A percentile compares a stretch with the other conserved stretches of the same genome.
Evolutionary conservation across 208 protist genomes (phyloP).

Genomic region (Tetramitus jugosus): DNA sequence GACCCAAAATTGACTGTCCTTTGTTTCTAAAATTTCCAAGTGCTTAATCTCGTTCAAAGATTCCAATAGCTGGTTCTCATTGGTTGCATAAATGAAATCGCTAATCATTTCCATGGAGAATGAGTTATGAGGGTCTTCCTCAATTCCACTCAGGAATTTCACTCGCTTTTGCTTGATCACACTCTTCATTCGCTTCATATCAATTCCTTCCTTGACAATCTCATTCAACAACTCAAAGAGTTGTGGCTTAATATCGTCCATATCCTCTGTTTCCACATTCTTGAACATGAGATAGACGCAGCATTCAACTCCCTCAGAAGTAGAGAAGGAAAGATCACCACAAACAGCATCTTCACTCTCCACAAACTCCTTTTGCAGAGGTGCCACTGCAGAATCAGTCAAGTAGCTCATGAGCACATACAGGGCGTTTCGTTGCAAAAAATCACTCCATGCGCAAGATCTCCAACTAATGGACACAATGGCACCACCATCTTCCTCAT

Average conservation of each 20-base stretch:
- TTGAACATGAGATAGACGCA: slow-evolving; percentile 10
- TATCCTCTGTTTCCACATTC: slow-evolving; percentile 25
- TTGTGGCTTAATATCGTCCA: slow-evolving; percentile 19
- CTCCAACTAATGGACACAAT: slow-evolving; percentile 25
- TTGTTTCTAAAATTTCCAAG: background rate
- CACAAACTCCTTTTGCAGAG: slow-evolving; percentile 30
- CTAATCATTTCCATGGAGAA: slow-evolving; percentile 26
- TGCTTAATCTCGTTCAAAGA: background rate
- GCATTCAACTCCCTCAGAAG: slow-evolving; percentile 14
- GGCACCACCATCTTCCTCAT: slow-evolving; percentile 39
- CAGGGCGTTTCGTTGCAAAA: slow-evolving; percentile 25
- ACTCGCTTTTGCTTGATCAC: slow-evolving; percentile 27
- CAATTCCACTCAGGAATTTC: slow-evolving; percentile 24
- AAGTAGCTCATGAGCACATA: slow-evolving; percentile 29
- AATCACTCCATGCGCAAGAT: slow-evolving; percentile 23
- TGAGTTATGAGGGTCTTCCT: slow-evolving; percentile 26
- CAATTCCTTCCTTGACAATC: slow-evolving; percentile 25
- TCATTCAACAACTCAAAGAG: slow-evolving; percentile 32
- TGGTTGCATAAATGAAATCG: slow-evolving; percentile 30
- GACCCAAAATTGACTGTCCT: slow-evolving; percentile 26
- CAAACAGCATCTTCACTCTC: slow-evolving; percentile 31
- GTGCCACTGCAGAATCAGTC: slow-evolving; percentile 25
- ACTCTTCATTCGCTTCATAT: slow-evolving; percentile 31
- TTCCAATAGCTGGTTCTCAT: slow-evolving; percentile 2
- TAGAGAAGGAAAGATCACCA: slow-evolving; percentile 21